Conservation (phyloP, 2,329 filamentous ascomycete genomes). For the Phaeosphaeriaceae sp. region DNA sequence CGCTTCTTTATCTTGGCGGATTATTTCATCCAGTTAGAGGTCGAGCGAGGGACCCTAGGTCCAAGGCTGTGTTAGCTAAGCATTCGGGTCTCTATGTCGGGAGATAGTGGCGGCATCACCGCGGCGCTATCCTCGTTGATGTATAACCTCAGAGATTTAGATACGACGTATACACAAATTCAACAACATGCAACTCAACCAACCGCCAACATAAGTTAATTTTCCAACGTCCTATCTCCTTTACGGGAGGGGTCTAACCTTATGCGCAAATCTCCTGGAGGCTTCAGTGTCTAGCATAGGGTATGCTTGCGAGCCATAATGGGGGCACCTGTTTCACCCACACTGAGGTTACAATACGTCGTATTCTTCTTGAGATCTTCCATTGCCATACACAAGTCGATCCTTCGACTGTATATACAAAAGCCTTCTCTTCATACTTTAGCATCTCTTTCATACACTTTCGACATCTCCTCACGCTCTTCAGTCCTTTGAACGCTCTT, state of each 20-base stretch:
- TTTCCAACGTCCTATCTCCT: neutral
- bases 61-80: too few relatives aligned
- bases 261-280: neutral
- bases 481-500: too few relatives aligned
- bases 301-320: neutral
- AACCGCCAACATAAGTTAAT: neutral
- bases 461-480: too few relatives aligned
- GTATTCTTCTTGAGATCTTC: too few relatives aligned
- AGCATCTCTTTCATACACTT: too few relatives aligned
- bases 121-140: neutral
- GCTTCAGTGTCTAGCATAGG: neutral
- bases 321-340: neutral
- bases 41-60: neutral
- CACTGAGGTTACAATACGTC: neutral
- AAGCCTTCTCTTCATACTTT: too few relatives aligned
- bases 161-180: constrained; percentile 1
- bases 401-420: too few relatives aligned
- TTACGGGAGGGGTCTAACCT: neutral
- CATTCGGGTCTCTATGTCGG: too few relatives aligned
- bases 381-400: too few relatives aligned
- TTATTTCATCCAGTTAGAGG: neutral
- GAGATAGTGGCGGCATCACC: neutral
- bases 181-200: too few relatives aligned
- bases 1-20: neutral
- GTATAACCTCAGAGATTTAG: neutral